Conservation (phyloP, 768 basidiomycete species). For the Phylloporus scabripes region DNA sequence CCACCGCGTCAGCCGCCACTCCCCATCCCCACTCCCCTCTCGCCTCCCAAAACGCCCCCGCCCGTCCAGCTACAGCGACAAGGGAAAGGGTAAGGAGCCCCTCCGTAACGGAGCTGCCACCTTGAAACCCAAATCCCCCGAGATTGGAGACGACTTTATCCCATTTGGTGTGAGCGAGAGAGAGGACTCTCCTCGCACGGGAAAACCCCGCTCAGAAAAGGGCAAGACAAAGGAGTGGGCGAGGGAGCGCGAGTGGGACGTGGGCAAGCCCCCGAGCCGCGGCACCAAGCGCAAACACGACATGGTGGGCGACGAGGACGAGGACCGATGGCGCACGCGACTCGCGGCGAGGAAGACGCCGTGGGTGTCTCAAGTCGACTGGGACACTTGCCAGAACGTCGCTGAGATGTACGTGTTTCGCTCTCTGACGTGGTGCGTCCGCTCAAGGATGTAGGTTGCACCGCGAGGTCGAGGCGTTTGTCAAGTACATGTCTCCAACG, state of each 20-base stretch:
- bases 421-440: background rate
- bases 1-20: slow-evolving; percentile 8
- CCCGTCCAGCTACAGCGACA: slow-evolving; percentile 1
- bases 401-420: slow-evolving; percentile 69
- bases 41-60: slow-evolving; percentile 16
- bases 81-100: slow-evolving; percentile 18
- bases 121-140: slow-evolving; percentile 4
- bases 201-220: slow-evolving; percentile 13
- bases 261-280: slow-evolving; percentile 26
- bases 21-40: slow-evolving; percentile 11
- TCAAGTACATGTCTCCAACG: slow-evolving; percentile 83
- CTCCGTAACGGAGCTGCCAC: background rate
- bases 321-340: slow-evolving; percentile 38
- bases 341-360: slow-evolving; percentile 50
- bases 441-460: slow-evolving; percentile 56
- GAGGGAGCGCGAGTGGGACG: slow-evolving; percentile 38
- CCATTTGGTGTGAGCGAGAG: slow-evolving; percentile 21
- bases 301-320: slow-evolving; percentile 42
- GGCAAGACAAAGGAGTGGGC: slow-evolving; percentile 17
- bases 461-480: slow-evolving; percentile 79
- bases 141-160: slow-evolving; percentile 30
- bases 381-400: slow-evolving; percentile 69
- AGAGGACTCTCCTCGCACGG: slow-evolving; percentile 6
- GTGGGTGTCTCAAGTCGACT: slow-evolving; percentile 68
- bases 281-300: slow-evolving; percentile 45